phyloP scores from a whole-genome alignment of 2,329 filamentous ascomycete species.

The Cordyceps cicadae region DNA sequence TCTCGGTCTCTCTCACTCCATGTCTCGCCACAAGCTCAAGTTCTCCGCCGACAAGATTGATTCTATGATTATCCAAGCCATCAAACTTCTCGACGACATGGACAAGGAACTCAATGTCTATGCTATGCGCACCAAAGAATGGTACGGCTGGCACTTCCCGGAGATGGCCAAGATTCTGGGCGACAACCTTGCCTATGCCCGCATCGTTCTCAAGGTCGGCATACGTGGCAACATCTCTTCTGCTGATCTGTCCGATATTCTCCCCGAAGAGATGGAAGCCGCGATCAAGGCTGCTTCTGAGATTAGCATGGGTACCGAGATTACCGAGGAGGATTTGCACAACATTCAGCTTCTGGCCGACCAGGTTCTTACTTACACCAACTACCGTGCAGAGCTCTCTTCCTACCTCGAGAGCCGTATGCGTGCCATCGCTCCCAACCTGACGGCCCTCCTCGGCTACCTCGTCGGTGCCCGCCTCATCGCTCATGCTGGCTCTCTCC shows the following conservation, averaged over 20 bases:
- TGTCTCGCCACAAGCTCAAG: constrained; percentile 96
- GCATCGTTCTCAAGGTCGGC: constrained; percentile 80
- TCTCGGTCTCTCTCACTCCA: constrained; percentile 90
- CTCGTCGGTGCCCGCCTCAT: constrained; percentile 92
- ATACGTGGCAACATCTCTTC: constrained; percentile 73
- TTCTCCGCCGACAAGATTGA: constrained; percentile 98
- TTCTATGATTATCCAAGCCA: constrained; percentile 98
- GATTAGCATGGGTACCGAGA: constrained; percentile 97
- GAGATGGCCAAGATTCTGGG: constrained; percentile 96
- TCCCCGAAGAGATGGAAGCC: constrained; percentile 89
- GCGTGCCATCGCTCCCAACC: constrained; percentile 92
- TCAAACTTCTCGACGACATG: constrained; percentile 85
- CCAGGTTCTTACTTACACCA: constrained; percentile 85
- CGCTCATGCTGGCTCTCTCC: constrained; percentile 85
- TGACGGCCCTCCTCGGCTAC: constrained; percentile 87
- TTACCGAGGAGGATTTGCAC: constrained; percentile 82
- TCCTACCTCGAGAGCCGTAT: constrained; percentile 88
- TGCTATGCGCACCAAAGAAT: constrained; percentile 98
- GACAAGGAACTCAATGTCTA: constrained; percentile 99
- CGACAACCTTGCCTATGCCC: constrained; percentile 91
- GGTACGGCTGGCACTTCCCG: constrained; percentile 99
- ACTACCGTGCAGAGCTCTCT: constrained; percentile 81
- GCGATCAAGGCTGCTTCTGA: constrained; percentile 91
- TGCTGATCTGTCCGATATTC: constrained; percentile 76
- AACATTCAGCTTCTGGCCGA: constrained; percentile 89